phyloP scores from a whole-genome alignment of 2,329 filamentous ascomycete species.

The Colletotrichum higginsianum region DNA sequence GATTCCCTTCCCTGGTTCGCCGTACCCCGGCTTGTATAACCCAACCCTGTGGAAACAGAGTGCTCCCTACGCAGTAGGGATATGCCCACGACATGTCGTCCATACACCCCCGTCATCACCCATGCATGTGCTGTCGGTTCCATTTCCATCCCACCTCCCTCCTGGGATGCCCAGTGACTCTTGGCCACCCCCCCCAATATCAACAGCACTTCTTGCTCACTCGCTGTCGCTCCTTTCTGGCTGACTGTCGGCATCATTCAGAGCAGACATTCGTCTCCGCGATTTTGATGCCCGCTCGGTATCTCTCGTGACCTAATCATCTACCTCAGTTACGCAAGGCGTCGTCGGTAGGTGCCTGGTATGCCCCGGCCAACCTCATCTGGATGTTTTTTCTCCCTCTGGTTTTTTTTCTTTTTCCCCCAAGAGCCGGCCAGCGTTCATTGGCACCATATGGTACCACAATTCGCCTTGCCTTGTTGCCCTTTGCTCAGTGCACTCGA shows the following conservation, averaged over 20 bases:
- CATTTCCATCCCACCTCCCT: slow-evolving; percentile 41
- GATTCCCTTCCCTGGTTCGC: slow-evolving; percentile 41
- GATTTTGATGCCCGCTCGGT: background rate
- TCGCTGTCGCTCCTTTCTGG: slow-evolving; percentile 2
- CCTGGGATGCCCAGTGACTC: slow-evolving; percentile 30
- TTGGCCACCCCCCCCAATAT: slow-evolving; percentile 40
- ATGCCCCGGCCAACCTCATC: slow-evolving; percentile 18
- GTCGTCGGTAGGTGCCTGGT: slow-evolving; percentile 5
- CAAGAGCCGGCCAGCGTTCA: slow-evolving; percentile 7
- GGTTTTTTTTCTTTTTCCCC: background rate
- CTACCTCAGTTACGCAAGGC: background rate
- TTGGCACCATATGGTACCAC: background rate
- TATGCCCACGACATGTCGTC: slow-evolving; percentile 38
- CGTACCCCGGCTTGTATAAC: slow-evolving; percentile 39
- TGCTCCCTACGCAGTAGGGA: slow-evolving; percentile 40
- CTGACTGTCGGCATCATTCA: background rate
- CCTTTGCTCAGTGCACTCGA: slow-evolving; percentile 4
- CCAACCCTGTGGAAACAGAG: slow-evolving; percentile 41
- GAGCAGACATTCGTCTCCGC: background rate
- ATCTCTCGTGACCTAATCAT: slow-evolving; percentile 3
- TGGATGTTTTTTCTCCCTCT: background rate
- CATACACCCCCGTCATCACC: slow-evolving; percentile 39
- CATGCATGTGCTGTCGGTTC: slow-evolving; percentile 33
- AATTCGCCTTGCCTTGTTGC: slow-evolving; percentile 2
- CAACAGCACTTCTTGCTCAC: slow-evolving; percentile 24